Base-by-base conservation (phyloP, 2,329 filamentous ascomycete genomes). In the Arthrobotrys entomopaga region DNA sequence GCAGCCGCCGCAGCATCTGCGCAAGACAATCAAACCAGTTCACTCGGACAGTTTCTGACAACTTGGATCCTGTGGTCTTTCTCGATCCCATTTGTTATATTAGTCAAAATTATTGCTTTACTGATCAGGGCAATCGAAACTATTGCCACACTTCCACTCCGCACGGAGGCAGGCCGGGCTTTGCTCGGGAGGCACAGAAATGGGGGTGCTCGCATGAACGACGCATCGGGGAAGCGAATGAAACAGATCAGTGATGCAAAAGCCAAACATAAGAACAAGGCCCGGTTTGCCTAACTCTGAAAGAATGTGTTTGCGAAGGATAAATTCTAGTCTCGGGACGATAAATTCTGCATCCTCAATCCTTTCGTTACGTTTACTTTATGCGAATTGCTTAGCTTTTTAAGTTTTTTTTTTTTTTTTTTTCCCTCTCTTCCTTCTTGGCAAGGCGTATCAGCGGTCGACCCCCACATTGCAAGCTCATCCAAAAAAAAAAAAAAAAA, bases 1-100 rank as follows among this genome's bases (percentile, higher is more conserved):
- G 90, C 91, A 0, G 90, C 90, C 0, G 91, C 91, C 5, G 74
- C 69, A 34, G 66, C 76, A 58, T 67, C 70, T 20, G 70, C 63
- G 26, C 70, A 74, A 29, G 70, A 74, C 24, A 67, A 53, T 42
- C 70, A 58, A 64, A 59, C 53, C 15, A 65, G 40, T 61, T 67
- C 70, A 29, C 38, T 74, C 22, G 40, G 43, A 22, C 57, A 74
- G 13, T 48, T 74, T 40, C n/a, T 74, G n/a, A 57, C 64, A 22
- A 42, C 63, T 46, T 74, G 63, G 63, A 59, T 74, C 22, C 57
- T 46, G 24, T 74, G 70, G 70, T 64, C 52, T 8, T 61, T 74
- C 42, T 74, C 70, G 52, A 56, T 67, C 40, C 70, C 70, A 2
- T 67, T 74, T 46, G 52, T 58, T 29, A 52, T 74, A 74, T 52